Evolutionary conservation across 441 rosid genomes (phyloP).

Genomic region (Croton setiger): DNA sequence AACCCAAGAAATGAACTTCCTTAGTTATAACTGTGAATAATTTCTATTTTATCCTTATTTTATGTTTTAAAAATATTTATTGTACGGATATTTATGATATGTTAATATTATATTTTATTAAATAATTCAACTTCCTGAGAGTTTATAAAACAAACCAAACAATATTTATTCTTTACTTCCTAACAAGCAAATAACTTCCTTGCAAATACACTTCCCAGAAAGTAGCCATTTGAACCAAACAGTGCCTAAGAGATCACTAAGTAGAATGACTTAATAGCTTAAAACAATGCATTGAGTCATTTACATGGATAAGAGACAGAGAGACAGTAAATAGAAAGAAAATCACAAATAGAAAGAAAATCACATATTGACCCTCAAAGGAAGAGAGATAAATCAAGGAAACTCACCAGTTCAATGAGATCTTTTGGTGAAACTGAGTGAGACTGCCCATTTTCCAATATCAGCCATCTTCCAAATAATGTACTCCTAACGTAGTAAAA

Average conservation of each 20-base stretch:
- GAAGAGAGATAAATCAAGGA: constrained; percentile 11
- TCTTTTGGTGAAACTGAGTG: constrained; percentile 39
- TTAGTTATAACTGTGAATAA: no score
- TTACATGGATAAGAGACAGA: background rate
- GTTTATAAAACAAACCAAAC: no score
- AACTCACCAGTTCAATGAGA: constrained; percentile 64
- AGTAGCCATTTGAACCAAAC: background rate
- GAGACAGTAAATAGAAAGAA: background rate
- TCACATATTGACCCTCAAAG: constrained; percentile 1
- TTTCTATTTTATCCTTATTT: no score
- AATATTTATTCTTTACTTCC: no score
- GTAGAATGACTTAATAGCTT: background rate
- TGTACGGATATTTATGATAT: no score
- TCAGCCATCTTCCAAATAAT: constrained; percentile 59
- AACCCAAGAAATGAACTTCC: no score
- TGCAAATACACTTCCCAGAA: no score
- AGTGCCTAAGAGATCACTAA: constrained; percentile 1
- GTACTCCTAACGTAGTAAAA: constrained; percentile 66
- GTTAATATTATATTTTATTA: no score
- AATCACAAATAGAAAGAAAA: constrained; percentile 5
- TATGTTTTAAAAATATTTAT: no score
- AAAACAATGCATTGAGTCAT: background rate
- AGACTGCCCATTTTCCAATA: constrained; percentile 57
- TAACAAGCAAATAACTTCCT: no score
- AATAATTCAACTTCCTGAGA: no score